Evolutionary conservation across 257 asterid genomes (phyloP), one percentile per base, ranked within the genome.

Genomic region (Jacaranda mimosifolia): DNA sequence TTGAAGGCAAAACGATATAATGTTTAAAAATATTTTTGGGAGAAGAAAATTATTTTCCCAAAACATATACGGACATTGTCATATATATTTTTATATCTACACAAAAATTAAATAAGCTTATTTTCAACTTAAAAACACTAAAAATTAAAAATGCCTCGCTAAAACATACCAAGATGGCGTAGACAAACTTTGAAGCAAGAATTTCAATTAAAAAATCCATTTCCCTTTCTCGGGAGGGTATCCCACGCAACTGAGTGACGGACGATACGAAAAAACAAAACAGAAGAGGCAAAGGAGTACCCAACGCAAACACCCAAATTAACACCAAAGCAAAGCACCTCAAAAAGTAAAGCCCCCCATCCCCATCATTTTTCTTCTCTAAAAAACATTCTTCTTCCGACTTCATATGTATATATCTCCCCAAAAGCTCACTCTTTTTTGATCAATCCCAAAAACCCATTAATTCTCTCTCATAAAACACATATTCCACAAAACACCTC

Each of bases 271-370:
- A 26, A 81, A 73, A 14, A 68, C 35, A 62, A 70, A 67, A 58
- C 78, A 80, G 9, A 75, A 68, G 35, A n/a, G 38, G 39, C 72
- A 76, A 65, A 74, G 6, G 68, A 48, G 67, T 62, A 43, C 9
- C 63, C 55, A 35, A 48, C 12, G 49, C 71, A 63, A 40, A 82
- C 74, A 68, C 79, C 74, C 73, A 72, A 18, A 26, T 26, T 26
- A 26, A 82, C 80, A 66, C 70, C 81, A 85, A 91, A 89, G 95
- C 89, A 91, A 91, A 84, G 97, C 86, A 91, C 87, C 92, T 84
- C 70, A 62, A 66, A 87, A 86, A 86, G 93, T 17, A 65, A 15
- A 49, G 46, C 18, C 82, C 58, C 17, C 21, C 36, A 62, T 19
- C 79, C 48, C 43, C 26, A 55, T 19, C 18, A 6, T 9, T 52